phyloP scores from a whole-genome alignment of 257 asterid species.

The Fraxinus pennsylvanica region DNA sequence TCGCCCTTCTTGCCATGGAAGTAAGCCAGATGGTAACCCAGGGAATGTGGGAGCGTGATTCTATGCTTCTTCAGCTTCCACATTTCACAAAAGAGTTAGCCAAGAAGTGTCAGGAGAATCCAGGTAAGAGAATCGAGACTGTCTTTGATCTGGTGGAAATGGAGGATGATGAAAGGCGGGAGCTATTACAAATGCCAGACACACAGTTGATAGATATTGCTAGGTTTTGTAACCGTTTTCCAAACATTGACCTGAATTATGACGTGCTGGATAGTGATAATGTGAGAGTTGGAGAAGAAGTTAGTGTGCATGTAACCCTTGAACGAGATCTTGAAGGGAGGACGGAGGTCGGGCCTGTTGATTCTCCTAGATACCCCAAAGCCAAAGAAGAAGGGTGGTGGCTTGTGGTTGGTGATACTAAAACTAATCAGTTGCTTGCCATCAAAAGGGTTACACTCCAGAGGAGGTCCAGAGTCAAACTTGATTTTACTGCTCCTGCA shows the following conservation, averaged over 20 bases:
- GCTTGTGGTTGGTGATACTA: conserved; percentile 23
- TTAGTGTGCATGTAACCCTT: conserved; percentile 8
- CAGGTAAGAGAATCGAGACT: conserved; percentile 1
- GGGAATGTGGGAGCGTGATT: conserved; percentile 25
- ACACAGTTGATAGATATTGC: conserved; percentile 20
- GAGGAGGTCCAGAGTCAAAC: conserved; percentile 17
- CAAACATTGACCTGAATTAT: conserved; percentile 20
- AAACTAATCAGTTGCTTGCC: conserved; percentile 19
- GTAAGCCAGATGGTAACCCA: conserved; percentile 23
- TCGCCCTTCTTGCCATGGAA: conserved; percentile 22
- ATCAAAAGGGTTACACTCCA: conserved; percentile 20
- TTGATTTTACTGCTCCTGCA: conserved; percentile 18
- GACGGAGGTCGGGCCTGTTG: conserved; percentile 17
- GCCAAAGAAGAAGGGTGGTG: conserved; percentile 25
- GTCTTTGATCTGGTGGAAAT: conserved; percentile 21
- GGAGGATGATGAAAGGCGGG: conserved; percentile 23
- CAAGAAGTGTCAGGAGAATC: conserved; percentile 21
- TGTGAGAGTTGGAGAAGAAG: conserved; percentile 15
- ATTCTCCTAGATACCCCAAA: conserved; percentile 22
- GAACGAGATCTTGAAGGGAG: conserved; percentile 22
- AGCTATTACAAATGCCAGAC: conserved; percentile 16
- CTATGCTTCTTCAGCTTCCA: conserved; percentile 24
- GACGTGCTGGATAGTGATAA: conserved; percentile 8
- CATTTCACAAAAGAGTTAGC: conserved; percentile 21
- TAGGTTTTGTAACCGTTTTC: conserved; percentile 21